Conservation (phyloP, 2,329 filamentous ascomycete species). For the Aspergillus hortae region DNA sequence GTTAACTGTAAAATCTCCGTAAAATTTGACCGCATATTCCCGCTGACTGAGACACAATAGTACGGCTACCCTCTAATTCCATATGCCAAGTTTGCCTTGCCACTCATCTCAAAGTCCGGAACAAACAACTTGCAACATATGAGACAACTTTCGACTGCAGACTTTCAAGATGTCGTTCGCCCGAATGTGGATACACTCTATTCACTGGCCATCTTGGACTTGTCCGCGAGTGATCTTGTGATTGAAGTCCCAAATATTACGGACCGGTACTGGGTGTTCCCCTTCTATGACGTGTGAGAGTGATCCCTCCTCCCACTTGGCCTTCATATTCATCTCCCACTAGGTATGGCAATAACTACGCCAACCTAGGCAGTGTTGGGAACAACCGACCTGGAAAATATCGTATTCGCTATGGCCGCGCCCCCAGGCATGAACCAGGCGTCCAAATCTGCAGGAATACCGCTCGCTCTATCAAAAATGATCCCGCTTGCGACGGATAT, state of each 20-base stretch:
- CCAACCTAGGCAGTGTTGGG: conserved; percentile 20
- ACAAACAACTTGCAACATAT: background rate
- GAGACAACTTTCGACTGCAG: conserved; percentile 12
- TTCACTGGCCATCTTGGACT: conserved; percentile 19
- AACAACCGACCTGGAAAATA: conserved; percentile 19
- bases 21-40: background rate
- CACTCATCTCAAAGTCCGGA: background rate
- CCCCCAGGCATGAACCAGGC: conserved; percentile 2
- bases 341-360: conserved; percentile 28
- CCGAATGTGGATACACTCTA: conserved; percentile 30
- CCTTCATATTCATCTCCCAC: background rate
- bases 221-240: conserved; percentile 22
- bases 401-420: conserved; percentile 9
- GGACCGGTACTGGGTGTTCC: conserved; percentile 23
- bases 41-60: background rate
- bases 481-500: conserved; percentile 7
- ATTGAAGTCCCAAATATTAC: conserved; percentile 21
- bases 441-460: background rate
- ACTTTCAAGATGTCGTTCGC: conserved; percentile 9
- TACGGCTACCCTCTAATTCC: conserved; percentile 2
- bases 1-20: background rate
- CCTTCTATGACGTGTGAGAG: conserved; percentile 27
- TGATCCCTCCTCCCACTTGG: no score
- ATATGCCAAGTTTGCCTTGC: conserved; percentile 1
- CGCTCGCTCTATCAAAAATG: background rate